phyloP scores from a whole-genome alignment of 1,139 yeast species.

The Blastobotrys serpentis region DNA sequence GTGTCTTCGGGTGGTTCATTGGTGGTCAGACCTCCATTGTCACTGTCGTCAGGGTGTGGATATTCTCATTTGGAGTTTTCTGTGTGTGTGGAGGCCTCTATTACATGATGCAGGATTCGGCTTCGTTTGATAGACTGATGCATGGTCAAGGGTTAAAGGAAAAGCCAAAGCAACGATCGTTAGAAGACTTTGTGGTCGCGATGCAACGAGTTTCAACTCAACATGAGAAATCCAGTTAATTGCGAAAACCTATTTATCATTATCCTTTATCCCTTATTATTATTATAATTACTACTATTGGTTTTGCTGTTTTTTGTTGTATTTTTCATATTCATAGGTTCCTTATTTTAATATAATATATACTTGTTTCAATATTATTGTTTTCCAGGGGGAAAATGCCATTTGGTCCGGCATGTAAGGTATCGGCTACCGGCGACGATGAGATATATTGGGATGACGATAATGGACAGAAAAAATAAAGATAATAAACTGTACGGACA shows the following conservation, averaged over 20 bases:
- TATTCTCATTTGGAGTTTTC: conserved; percentile 69
- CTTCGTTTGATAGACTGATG: conserved; percentile 87
- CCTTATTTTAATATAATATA: conserved; percentile 2
- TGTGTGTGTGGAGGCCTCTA: conserved; percentile 69
- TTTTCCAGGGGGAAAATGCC: not conserved
- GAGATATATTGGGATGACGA: too few relatives aligned
- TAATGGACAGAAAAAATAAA: not conserved
- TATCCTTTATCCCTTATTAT: conserved; percentile 2
- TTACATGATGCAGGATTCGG: conserved; percentile 75
- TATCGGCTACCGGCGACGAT: too few relatives aligned
- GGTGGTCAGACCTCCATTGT: conserved; percentile 69
- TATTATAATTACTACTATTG: not conserved
- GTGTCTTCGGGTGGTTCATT: conserved; percentile 70
- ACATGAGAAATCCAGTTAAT: conserved; percentile 64
- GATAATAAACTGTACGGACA: not conserved
- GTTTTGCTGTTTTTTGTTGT: conserved; percentile 8
- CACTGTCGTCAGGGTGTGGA: conserved; percentile 66
- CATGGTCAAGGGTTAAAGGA: conserved; percentile 81
- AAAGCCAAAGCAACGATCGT: conserved; percentile 67
- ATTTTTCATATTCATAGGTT: not conserved
- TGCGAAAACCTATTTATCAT: too few relatives aligned
- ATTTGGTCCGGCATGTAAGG: not conserved
- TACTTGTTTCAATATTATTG: not conserved
- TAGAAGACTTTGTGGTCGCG: conserved; percentile 94
- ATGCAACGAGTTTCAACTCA: conserved; percentile 98